phyloP scores from a whole-genome alignment of 208 protist genomes.

The Wallacemonas sp. region DNA sequence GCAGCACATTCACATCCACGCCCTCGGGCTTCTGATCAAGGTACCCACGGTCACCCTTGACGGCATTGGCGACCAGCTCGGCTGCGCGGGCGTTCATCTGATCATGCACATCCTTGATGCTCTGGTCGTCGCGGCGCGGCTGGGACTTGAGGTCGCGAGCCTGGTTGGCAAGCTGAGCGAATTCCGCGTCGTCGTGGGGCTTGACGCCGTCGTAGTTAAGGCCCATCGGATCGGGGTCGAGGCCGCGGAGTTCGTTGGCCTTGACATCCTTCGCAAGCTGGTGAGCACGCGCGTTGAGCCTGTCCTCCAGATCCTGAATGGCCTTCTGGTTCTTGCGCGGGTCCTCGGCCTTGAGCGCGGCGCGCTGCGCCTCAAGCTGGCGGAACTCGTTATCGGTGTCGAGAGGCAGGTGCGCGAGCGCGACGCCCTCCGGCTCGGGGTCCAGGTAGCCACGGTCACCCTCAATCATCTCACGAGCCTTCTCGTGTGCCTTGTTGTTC shows the following conservation, averaged over 20 bases:
- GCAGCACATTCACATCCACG: constrained; percentile 57
- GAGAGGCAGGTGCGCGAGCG: constrained; percentile 29
- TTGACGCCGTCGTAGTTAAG: constrained; percentile 54
- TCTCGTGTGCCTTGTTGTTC: constrained; percentile 60
- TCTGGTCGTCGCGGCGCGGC: constrained; percentile 34
- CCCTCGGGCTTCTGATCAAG: constrained; percentile 63
- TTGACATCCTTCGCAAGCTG: constrained; percentile 71
- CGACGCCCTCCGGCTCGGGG: constrained; percentile 49
- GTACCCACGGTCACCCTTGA: constrained; percentile 45
- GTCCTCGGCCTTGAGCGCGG: constrained; percentile 61
- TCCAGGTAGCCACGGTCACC: constrained; percentile 71
- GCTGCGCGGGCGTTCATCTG: constrained; percentile 16
- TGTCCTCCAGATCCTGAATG: constrained; percentile 62
- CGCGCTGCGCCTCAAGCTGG: constrained; percentile 65
- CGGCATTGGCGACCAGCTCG: constrained; percentile 26
- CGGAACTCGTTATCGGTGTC: constrained; percentile 27
- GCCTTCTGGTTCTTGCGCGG: constrained; percentile 44
- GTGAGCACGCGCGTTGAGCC: constrained; percentile 62
- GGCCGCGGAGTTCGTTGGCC: constrained; percentile 54
- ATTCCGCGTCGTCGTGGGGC: constrained; percentile 56
- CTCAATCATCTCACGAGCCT: constrained; percentile 49
- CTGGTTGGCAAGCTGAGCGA: constrained; percentile 30
- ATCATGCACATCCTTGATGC: constrained; percentile 32
- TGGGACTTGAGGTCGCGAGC: constrained; percentile 24
- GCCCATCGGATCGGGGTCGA: constrained; percentile 60